Percentiles rank a stretch among this genome's conserved stretches.
Evolutionary conservation across 768 basidiomycete genomes (phyloP).

Genomic region (Rhodocollybia butyracea): DNA sequence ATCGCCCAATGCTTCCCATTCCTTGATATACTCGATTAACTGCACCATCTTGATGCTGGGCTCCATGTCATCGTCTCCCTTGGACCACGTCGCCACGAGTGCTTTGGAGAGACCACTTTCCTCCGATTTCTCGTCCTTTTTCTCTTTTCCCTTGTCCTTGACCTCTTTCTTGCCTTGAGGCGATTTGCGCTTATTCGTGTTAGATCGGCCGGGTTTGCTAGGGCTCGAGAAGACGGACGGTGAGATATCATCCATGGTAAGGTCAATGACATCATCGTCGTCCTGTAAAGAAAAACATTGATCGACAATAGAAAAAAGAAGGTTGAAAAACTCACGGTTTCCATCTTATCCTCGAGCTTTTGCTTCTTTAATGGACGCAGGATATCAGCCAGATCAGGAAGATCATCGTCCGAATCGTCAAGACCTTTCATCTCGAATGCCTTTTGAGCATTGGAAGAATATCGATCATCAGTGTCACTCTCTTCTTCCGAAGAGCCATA

Average conservation of each 20-base stretch:
- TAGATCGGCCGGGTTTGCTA: not conserved
- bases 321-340: too few relatives aligned
- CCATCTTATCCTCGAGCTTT: slow-evolving; percentile 18
- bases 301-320: too few relatives aligned
- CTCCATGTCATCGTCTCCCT: slow-evolving; percentile 59
- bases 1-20: slow-evolving; percentile 59
- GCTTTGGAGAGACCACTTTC: slow-evolving; percentile 36
- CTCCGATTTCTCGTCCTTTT: slow-evolving; percentile 16
- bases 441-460: slow-evolving; percentile 15
- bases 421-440: slow-evolving; percentile 25
- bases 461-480: slow-evolving; percentile 9
- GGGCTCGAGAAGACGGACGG: slow-evolving; percentile 9
- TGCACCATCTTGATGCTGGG: slow-evolving; percentile 68
- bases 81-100: slow-evolving; percentile 52
- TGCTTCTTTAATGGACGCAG: slow-evolving; percentile 30
- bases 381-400: slow-evolving; percentile 46
- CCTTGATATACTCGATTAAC: slow-evolving; percentile 51
- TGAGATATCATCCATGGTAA: slow-evolving; percentile 29
- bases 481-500: slow-evolving; percentile 19
- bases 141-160: slow-evolving; percentile 23
- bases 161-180: slow-evolving; percentile 7
- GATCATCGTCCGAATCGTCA: slow-evolving; percentile 49
- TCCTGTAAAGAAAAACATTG: not conserved
- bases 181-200: slow-evolving; percentile 7
- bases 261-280: slow-evolving; percentile 16